These are phyloP conservation scores for Peterozyma toletana DNA, from an alignment of 805 yeast species.

Conservation along the genomic window DNA sequence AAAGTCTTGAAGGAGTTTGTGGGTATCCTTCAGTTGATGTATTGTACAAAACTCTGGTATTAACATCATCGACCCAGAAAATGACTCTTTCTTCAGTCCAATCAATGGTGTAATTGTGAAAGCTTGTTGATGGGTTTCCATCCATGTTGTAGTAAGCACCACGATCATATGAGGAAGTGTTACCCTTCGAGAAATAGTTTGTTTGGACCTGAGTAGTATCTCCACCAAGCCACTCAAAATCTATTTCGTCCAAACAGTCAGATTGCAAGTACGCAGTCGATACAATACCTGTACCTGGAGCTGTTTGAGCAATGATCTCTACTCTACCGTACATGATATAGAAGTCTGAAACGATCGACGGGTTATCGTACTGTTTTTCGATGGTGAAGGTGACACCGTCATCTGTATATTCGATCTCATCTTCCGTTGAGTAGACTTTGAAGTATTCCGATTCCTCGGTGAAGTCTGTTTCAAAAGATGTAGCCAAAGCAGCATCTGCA, in stretches of 20 bases:
- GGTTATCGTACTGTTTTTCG: slow-evolving; percentile 63
- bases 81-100: slow-evolving; percentile 57
- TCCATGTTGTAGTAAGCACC: slow-evolving; percentile 62
- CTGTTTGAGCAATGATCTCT: slow-evolving; percentile 65
- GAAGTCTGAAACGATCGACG: slow-evolving; percentile 68
- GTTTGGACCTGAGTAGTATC: slow-evolving; percentile 71
- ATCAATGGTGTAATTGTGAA: slow-evolving; percentile 65
- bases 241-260: slow-evolving; percentile 88
- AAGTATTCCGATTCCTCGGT: slow-evolving; percentile 37
- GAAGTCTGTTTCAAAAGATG: slow-evolving; percentile 48
- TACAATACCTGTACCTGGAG: slow-evolving; percentile 72
- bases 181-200: slow-evolving; percentile 76
- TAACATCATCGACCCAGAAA: slow-evolving; percentile 58
- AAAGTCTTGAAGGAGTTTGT: slow-evolving; percentile 60
- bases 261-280: slow-evolving; percentile 75
- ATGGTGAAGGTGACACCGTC: slow-evolving; percentile 63
- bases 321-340: slow-evolving; percentile 87
- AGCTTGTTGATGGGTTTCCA: slow-evolving; percentile 35
- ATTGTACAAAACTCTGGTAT: slow-evolving; percentile 47
- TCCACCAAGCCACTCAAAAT: slow-evolving; percentile 82
- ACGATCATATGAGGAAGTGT: slow-evolving; percentile 69
- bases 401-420: slow-evolving; percentile 34
- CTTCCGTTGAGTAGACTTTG: slow-evolving; percentile 31
- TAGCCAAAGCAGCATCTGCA: slow-evolving; percentile 56
- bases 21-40: slow-evolving; percentile 59